phyloP scores from a whole-genome alignment of 805 yeast species.

The Myxozyma neglecta region DNA sequence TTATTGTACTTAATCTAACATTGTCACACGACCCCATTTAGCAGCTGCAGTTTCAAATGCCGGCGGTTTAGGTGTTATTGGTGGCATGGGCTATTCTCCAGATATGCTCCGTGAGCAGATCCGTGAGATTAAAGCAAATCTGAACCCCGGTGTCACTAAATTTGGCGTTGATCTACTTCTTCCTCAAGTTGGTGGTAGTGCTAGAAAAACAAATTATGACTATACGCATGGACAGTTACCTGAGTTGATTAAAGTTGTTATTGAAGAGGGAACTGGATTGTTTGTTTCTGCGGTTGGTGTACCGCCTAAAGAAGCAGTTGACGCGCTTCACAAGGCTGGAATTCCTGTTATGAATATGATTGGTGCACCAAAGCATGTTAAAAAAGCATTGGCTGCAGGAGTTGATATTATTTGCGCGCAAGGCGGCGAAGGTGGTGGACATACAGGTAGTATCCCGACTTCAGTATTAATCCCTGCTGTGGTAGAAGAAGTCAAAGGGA shows the following conservation, averaged over 20 bases:
- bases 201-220: conserved; percentile 36
- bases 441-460: conserved; percentile 35
- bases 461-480: conserved; percentile 35
- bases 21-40: conserved; percentile 31
- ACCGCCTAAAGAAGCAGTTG: conserved; percentile 34
- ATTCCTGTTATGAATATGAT: conserved; percentile 37
- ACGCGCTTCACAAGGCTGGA: conserved; percentile 32
- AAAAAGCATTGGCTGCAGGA: conserved; percentile 34
- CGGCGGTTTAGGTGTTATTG: conserved; percentile 38
- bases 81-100: conserved; percentile 34
- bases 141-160: conserved; percentile 33
- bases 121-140: conserved; percentile 29
- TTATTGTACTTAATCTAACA: not conserved
- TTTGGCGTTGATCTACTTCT: conserved; percentile 36
- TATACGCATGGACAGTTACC: conserved; percentile 34
- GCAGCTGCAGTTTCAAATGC: conserved; percentile 38
- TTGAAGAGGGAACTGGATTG: conserved; percentile 32
- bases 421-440: conserved; percentile 39
- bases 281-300: conserved; percentile 37
- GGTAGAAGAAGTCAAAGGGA: conserved; percentile 33
- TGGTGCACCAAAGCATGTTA: conserved; percentile 34
- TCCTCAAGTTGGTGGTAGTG: conserved; percentile 37
- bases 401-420: conserved; percentile 36
- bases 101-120: conserved; percentile 35
- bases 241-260: conserved; percentile 32